Conservation (phyloP, 345 rosid species). For the Trapa incisa region DNA sequence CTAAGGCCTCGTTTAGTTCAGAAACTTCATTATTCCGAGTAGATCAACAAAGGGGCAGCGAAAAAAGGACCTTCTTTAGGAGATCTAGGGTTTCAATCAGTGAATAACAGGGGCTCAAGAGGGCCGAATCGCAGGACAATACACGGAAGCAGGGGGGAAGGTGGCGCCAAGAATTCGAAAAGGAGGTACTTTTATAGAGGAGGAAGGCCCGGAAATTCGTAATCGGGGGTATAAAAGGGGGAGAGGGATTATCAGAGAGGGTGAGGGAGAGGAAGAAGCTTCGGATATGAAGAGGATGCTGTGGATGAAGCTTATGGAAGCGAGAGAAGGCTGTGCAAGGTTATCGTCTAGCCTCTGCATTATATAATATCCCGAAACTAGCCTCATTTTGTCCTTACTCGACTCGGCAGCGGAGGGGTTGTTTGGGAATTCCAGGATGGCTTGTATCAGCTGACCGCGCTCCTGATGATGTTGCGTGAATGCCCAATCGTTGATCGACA, state of each 20-base stretch:
- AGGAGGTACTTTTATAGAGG: conserved; percentile 9
- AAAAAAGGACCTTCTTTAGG: not conserved
- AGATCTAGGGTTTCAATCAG: not conserved
- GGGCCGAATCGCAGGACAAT: conserved; percentile 4
- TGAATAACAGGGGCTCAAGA: not conserved
- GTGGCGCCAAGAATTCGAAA: conserved; percentile 16
- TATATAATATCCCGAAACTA: conserved; percentile 4
- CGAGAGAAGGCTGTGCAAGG: conserved; percentile 4
- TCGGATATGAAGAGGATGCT: not conserved
- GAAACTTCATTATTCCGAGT: not conserved
- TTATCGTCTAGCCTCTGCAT: not conserved
- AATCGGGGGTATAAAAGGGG: conserved; percentile 10
- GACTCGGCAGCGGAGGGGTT: not conserved
- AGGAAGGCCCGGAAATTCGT: conserved; percentile 2
- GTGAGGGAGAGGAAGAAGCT: not conserved
- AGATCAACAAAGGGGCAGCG: not conserved
- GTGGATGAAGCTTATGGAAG: conserved; percentile 9
- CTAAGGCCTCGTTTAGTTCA: not conserved
- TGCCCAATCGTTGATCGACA: conserved; percentile 4
- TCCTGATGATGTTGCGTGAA: not conserved
- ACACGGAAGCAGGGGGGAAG: not conserved
- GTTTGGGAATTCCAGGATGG: conserved; percentile 2
- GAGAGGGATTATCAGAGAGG: not conserved
- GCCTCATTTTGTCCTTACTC: not conserved
- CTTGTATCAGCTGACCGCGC: not conserved